Percentiles rank a stretch among this genome's conserved stretches.
Evolutionary conservation across 768 basidiomycete genomes (phyloP).

Genomic region (Neoboletus subvelutipes): DNA sequence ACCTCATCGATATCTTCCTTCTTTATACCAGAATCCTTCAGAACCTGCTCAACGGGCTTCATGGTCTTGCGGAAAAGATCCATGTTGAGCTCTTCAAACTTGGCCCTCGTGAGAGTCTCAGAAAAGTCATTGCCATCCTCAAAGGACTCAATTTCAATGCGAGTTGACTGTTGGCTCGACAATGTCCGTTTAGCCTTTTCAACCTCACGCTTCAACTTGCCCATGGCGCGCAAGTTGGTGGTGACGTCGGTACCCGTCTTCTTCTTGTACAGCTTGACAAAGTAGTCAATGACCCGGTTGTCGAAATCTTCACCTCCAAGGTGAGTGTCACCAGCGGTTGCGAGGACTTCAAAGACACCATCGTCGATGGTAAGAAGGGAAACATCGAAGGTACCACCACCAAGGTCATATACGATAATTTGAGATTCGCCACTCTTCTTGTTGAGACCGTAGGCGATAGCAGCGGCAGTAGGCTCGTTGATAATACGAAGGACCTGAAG

Average conservation of each 20-base stretch:
- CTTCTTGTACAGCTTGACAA: slow-evolving; percentile 89
- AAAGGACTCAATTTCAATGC: slow-evolving; percentile 94
- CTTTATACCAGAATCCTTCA: slow-evolving; percentile 97
- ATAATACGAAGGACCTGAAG: slow-evolving; percentile 95
- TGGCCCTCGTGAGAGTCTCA: slow-evolving; percentile 95
- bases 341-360: slow-evolving; percentile 87
- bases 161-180: slow-evolving; percentile 84
- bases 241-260: slow-evolving; percentile 84
- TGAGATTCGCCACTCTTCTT: slow-evolving; percentile 93
- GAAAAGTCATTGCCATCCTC: slow-evolving; percentile 97
- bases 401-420: slow-evolving; percentile 97
- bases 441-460: slow-evolving; percentile 97
- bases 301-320: slow-evolving; percentile 97
- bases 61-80: slow-evolving; percentile 99
- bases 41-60: slow-evolving; percentile 98
- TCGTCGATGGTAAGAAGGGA: slow-evolving; percentile 94
- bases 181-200: slow-evolving; percentile 95
- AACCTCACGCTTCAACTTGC: slow-evolving; percentile 91
- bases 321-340: slow-evolving; percentile 93
- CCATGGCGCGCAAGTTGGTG: slow-evolving; percentile 78
- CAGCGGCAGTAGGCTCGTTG: slow-evolving; percentile 96
- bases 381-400: slow-evolving; percentile 98
- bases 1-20: slow-evolving; percentile 96
- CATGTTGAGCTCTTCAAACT: slow-evolving; percentile 98
- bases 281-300: slow-evolving; percentile 88